Base-by-base conservation (phyloP, 306 rosid species). In the Casuarina cunninghamiana region DNA sequence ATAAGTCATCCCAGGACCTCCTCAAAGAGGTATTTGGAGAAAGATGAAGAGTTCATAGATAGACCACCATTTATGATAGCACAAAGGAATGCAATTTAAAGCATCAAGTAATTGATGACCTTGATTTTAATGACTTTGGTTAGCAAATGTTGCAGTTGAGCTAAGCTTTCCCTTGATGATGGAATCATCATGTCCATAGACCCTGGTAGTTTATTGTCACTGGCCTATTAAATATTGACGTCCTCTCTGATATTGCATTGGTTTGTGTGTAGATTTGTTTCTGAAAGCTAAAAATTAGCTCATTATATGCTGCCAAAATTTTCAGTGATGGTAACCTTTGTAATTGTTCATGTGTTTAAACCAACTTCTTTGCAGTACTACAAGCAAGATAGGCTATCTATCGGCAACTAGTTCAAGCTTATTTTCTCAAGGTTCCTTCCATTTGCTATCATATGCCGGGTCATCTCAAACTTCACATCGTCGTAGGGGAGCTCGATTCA, bases 391-490 rank as follows among this genome's bases (percentile, higher is more conserved):
- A 71, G 78, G 81, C 77, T 84, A 77, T 80, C 53, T 93, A 73
- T 88, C 88, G 32, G 83, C 94, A 58, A 71, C 78, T 17, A 86
- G 83, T 66, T 96, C 98, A 79, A 87, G 89, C 81, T 84, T 88
- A 51, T 82, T 89, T 65, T 82, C 96, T 70, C 78, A 65, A 51
- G 91, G 85, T 82, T 91, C 96, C 78, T 81, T 77, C 71, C 84
- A 45, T 73, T 73, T 77, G 67, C 69, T 87, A 46, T 86, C 81
- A 75, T 75, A 79, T 69, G 61, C 57, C 26, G 72, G 86, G 74
- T 76, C 90, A 72, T 86, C 83, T 80, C 89, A 84, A 75, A 87
- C 88, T 61, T 77, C 80, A 62, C 88, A 83, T 84, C 90, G 55
- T 50, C 85, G 71, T 19, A 86, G 85, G 84, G 92, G 94, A 72